Evolutionary conservation across 179 eudicot genomes (phyloP), one percentile per base, ranked within the genome.

Genomic region (Spergularia azorica): DNA sequence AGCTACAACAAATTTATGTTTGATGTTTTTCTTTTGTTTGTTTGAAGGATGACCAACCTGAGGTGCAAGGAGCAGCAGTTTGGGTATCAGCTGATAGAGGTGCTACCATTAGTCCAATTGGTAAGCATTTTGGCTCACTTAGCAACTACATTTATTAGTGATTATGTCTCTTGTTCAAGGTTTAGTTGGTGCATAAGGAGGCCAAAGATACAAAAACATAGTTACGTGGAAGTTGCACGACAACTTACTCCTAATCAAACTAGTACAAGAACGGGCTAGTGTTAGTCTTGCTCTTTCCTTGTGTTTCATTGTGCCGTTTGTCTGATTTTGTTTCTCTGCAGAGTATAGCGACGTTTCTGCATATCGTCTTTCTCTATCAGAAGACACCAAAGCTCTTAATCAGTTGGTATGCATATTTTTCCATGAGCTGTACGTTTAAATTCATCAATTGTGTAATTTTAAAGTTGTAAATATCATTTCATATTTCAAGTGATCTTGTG

Each of bases 321-420:
- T 15, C 20, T 59, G 15, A 20, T 16, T 26, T 80, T 46, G 56
- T 46, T 51, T 68, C 58, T 72, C 75, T 82, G 79, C 85, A 95
- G 99, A 93, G 81, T 95, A 95, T 76, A 88, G 88, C 73, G 99
- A 95, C 87, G 97, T 95, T 83, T 87, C 97, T 62, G 99, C 99
- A 46, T 95, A 95, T 78, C 95, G 99, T 58, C 86, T 95, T 77
- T 95, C 99, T 71, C 77, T 93, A 75, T 90, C 96, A 41, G 99
- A 95, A 81, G 99, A 95, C 83, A 95, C 99, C 18, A 95, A 95
- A 86, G 99, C 99, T 85, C 88, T 95, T 67, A 95, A 90, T 88
- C 97, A 88, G 85, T 81, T 94, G 96, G 99, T 95, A 89, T 80
- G 87, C 12, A 65, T 57, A 72, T 67, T 64, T 80, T 63, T 62